phyloP scores from a whole-genome alignment of 208 protist genomes.

The Acanthamoeba healyi region DNA sequence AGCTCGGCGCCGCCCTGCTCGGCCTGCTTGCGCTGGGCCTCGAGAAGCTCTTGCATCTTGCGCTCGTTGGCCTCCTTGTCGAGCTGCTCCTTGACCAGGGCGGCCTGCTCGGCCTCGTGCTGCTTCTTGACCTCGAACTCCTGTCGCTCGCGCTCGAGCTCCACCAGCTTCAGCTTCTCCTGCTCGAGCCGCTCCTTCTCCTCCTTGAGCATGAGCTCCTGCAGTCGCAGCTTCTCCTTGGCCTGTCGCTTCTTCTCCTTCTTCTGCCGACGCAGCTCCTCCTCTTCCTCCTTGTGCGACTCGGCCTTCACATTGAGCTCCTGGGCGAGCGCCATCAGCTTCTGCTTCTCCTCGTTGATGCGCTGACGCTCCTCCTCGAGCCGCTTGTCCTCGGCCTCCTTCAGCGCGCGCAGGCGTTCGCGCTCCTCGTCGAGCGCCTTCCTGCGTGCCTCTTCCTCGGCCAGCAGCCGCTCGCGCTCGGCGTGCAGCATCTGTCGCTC shows the following conservation, averaged over 20 bases:
- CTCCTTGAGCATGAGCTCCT: conserved; percentile 3
- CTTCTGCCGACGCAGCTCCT: conserved; percentile 28
- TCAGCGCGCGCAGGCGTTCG: neutral
- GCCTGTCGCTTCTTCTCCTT: conserved; percentile 38
- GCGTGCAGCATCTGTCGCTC: neutral
- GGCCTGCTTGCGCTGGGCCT: neutral
- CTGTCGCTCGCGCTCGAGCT: neutral
- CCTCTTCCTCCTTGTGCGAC: conserved; percentile 1
- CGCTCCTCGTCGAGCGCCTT: conserved; percentile 12
- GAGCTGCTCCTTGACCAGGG: neutral
- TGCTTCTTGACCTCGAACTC: neutral
- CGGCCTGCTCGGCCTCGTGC: neutral
- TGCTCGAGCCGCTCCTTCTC: conserved; percentile 53
- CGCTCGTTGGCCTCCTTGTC: neutral
- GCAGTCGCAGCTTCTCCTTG: conserved; percentile 1
- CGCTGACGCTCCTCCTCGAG: conserved; percentile 15
- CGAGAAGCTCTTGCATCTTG: neutral
- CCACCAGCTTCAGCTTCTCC: neutral
- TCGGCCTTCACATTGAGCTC: neutral
- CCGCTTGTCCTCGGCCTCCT: neutral
- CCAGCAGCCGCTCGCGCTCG: conserved; percentile 7
- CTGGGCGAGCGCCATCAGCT: conserved; percentile 27
- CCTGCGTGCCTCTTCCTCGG: conserved; percentile 6
- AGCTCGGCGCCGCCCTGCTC: neutral
- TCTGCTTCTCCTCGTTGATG: conserved; percentile 34